A percentile compares a stretch with the other conserved stretches of the same genome.
These are phyloP conservation scores for Waltiozyma sp. DNA, from an alignment of 1,139 yeast genomes.

Conservation along the genomic window DNA sequence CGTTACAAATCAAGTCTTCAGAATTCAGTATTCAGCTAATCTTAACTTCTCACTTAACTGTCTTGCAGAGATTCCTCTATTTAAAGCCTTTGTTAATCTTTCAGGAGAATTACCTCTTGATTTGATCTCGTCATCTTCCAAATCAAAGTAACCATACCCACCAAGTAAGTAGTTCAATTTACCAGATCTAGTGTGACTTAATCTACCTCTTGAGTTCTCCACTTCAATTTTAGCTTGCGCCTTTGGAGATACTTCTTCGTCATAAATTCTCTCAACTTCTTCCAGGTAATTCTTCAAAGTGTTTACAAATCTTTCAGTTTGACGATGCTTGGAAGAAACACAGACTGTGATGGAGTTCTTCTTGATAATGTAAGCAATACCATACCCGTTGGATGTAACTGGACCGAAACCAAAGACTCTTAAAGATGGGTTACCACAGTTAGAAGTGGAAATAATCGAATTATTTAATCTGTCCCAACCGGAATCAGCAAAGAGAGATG, in stretches of 20 bases:
- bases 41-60: slow-evolving; percentile 68
- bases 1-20: not conserved
- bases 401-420: slow-evolving; percentile 91
- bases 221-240: slow-evolving; percentile 9
- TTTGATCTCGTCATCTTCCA: slow-evolving; percentile 59
- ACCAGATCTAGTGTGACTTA: slow-evolving; percentile 21
- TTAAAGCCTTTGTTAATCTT: slow-evolving; percentile 25
- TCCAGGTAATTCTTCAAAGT: slow-evolving; percentile 59
- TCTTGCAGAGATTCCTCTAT: slow-evolving; percentile 39
- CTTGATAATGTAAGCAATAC: slow-evolving; percentile 83
- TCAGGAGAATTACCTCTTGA: slow-evolving; percentile 66
- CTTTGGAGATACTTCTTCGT: slow-evolving; percentile 23
- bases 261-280: slow-evolving; percentile 49
- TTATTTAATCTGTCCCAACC: slow-evolving; percentile 67
- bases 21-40: slow-evolving; percentile 53
- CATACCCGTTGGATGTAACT: slow-evolving; percentile 81
- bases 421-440: slow-evolving; percentile 80
- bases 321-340: slow-evolving; percentile 85
- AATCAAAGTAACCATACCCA: slow-evolving; percentile 71
- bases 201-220: slow-evolving; percentile 16
- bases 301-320: slow-evolving; percentile 71
- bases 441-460: slow-evolving; percentile 52
- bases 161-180: slow-evolving; percentile 46
- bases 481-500: slow-evolving; percentile 63
- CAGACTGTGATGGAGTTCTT: slow-evolving; percentile 78